phyloP scores from a whole-genome alignment of 352 stramenopile genomes.

The Phytophthora tentaculata region DNA sequence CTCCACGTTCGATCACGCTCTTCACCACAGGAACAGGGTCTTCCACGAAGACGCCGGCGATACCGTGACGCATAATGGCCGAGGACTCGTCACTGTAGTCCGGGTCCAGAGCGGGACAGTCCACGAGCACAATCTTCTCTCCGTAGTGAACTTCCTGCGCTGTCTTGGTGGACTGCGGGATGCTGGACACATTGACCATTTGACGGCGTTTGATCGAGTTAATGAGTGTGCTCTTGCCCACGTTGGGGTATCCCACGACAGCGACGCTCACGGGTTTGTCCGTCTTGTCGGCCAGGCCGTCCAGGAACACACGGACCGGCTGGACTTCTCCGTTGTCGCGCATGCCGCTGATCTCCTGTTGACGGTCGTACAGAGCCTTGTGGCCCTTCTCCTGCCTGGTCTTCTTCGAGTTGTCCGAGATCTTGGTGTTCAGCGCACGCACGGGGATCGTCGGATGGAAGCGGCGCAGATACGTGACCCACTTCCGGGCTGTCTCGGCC shows the following conservation, averaged over 20 bases:
- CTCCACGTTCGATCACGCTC: constrained; percentile 90
- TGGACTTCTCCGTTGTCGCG: constrained; percentile 88
- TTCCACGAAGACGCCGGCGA: constrained; percentile 94
- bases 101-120: constrained; percentile 97
- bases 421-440: constrained; percentile 69
- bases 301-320: constrained; percentile 93
- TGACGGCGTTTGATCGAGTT: constrained; percentile 93
- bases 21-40: constrained; percentile 94
- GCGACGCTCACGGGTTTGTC: constrained; percentile 88
- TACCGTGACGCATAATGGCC: constrained; percentile 94
- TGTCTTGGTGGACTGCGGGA: constrained; percentile 80
- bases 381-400: constrained; percentile 70
- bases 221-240: constrained; percentile 95
- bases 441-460: constrained; percentile 96
- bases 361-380: constrained; percentile 71
- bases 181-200: constrained; percentile 54
- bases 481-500: constrained; percentile 92
- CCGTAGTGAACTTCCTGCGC: constrained; percentile 95
- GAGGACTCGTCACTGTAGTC: constrained; percentile 90
- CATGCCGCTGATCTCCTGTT: constrained; percentile 68
- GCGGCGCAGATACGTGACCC: constrained; percentile 93
- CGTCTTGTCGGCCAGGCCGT: constrained; percentile 94
- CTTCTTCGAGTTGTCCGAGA: constrained; percentile 94
- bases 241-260: constrained; percentile 99
- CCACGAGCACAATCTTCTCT: constrained; percentile 96